phyloP scores from a whole-genome alignment of 768 basidiomycete species.

The Trametes coccinea region DNA sequence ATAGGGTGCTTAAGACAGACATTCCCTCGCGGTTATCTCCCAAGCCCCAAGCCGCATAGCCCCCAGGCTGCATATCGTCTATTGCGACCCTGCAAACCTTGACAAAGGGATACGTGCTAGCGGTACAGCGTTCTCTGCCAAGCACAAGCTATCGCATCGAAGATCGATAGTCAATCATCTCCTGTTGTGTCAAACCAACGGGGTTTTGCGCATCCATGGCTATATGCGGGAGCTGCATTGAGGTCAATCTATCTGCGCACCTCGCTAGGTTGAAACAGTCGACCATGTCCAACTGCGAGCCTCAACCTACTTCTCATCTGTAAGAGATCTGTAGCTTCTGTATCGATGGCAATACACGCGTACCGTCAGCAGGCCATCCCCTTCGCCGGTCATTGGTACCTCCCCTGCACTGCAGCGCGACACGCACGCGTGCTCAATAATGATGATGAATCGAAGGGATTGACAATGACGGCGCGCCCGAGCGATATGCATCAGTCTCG shows the following conservation, averaged over 20 bases:
- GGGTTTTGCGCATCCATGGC: too few species aligned
- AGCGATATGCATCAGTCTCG: not conserved
- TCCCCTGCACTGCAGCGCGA: not conserved
- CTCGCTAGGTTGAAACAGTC: too few species aligned
- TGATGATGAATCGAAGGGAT: not conserved
- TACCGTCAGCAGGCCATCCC: too few species aligned
- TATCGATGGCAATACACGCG: slow-evolving; percentile 12
- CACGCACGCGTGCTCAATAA: not conserved
- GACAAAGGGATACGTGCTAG: not conserved
- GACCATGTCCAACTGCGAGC: too few species aligned
- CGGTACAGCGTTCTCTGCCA: too few species aligned
- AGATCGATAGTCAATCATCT: too few species aligned
- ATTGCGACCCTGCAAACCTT: not conserved
- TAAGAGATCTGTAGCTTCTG: not conserved
- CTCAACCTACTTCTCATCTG: not conserved
- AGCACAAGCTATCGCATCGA: too few species aligned
- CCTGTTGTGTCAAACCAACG: too few species aligned
- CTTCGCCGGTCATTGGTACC: too few species aligned
- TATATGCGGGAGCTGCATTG: too few species aligned
- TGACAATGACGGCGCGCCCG: not conserved
- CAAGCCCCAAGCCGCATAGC: not conserved
- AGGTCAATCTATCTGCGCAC: too few species aligned
- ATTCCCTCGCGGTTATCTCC: slow-evolving; percentile 41
- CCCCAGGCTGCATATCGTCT: not conserved
- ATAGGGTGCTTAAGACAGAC: slow-evolving; percentile 82